Conservation (phyloP, 164 flowering plant species). For the Aristolochia contorta region DNA sequence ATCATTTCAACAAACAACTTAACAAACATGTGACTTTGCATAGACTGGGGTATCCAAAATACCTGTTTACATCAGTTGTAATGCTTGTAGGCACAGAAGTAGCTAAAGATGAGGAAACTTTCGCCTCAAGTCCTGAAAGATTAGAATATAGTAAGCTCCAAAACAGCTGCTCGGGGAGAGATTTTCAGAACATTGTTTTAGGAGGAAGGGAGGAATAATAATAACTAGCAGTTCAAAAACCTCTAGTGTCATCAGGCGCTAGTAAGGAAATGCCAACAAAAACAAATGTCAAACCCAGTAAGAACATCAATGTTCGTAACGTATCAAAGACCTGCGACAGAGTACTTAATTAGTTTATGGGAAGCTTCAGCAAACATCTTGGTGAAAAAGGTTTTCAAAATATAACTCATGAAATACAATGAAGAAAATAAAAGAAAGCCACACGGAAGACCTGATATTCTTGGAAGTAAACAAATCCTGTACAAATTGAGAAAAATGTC, state of each 20-base stretch:
- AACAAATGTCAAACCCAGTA: constrained; percentile 78
- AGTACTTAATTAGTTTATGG: constrained; percentile 1
- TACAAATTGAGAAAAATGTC: constrained; percentile 97
- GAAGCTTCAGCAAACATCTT: neutral
- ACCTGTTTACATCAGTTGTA: constrained; percentile 59
- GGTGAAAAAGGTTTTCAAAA: too few relatives aligned
- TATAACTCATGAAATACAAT: neutral
- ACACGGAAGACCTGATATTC: constrained; percentile 74
- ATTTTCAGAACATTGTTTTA: neutral
- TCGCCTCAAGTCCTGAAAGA: constrained; percentile 58
- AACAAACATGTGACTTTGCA: too few relatives aligned
- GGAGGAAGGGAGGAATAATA: neutral
- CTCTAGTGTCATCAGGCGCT: constrained; percentile 92
- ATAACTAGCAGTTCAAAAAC: constrained; percentile 21
- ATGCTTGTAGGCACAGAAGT: constrained; percentile 32
- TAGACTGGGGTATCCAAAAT: neutral
- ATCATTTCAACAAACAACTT: too few relatives aligned
- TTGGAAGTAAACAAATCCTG: constrained; percentile 92
- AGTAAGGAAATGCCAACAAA: constrained; percentile 87
- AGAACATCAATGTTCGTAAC: constrained; percentile 77
- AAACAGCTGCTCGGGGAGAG: neutral
- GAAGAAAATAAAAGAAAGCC: neutral
- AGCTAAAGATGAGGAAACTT: constrained; percentile 42
- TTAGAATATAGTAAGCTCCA: constrained; percentile 2
- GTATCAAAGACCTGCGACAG: constrained; percentile 70